Percentiles rank a stretch among this genome's conserved stretches.
phyloP scores from a whole-genome alignment of 106 monocot species.

The Ottelia alismoides region DNA sequence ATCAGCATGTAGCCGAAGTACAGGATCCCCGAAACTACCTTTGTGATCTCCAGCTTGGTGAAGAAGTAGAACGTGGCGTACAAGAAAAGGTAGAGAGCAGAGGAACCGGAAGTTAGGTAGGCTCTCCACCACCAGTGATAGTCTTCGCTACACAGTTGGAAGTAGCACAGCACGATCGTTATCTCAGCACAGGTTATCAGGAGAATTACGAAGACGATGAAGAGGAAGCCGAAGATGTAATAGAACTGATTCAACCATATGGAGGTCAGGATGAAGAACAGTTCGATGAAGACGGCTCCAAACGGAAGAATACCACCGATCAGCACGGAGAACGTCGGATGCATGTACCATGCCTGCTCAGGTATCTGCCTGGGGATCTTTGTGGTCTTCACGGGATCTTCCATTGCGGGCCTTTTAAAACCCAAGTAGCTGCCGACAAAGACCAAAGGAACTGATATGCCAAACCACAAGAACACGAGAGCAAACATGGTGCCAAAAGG shows the following conservation, averaged over 20 bases:
- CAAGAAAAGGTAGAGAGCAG: constrained; percentile 42
- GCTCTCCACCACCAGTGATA: constrained; percentile 57
- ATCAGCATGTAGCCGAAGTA: constrained; percentile 53
- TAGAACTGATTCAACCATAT: constrained; percentile 36
- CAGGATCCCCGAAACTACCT: constrained; percentile 34
- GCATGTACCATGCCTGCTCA: constrained; percentile 31
- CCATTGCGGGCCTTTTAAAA: constrained; percentile 20
- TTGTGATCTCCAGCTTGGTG: constrained; percentile 48
- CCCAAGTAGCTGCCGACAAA: constrained; percentile 28
- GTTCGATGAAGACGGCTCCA: constrained; percentile 27
- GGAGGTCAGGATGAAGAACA: constrained; percentile 30
- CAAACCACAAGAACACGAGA: constrained; percentile 25
- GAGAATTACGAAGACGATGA: constrained; percentile 43
- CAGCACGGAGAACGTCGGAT: constrained; percentile 17
- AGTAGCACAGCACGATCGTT: constrained; percentile 49
- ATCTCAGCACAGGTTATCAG: constrained; percentile 45
- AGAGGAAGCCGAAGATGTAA: constrained; percentile 37
- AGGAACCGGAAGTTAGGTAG: constrained; percentile 39
- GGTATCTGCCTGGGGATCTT: constrained; percentile 29
- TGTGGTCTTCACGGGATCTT: constrained; percentile 23
- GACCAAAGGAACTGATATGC: constrained; percentile 26
- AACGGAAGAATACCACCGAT: constrained; percentile 25
- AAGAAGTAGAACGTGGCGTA: constrained; percentile 48
- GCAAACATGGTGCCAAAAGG: constrained; percentile 31
- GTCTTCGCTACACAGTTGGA: constrained; percentile 48